Evolutionary conservation across 2,329 filamentous ascomycete genomes (phyloP).

Genomic region (Epichloe sp.): DNA sequence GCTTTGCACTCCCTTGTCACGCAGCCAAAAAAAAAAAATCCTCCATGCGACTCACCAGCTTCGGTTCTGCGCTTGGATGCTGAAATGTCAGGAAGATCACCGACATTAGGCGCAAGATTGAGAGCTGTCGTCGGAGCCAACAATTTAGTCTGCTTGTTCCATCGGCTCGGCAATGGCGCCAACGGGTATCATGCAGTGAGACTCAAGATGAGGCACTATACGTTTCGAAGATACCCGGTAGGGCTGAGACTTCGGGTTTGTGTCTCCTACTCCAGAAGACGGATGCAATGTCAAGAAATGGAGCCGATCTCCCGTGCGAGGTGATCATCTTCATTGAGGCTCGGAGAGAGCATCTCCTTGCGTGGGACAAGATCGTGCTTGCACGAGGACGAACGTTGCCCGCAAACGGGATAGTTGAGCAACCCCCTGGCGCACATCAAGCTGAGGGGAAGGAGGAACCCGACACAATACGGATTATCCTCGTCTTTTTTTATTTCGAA

Average conservation of each 20-base stretch:
- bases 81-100: no score
- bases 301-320: constrained; percentile 7
- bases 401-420: neutral
- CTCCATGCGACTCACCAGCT: neutral
- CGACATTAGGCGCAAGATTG: neutral
- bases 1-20: neutral
- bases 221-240: constrained; percentile 6
- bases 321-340: constrained; percentile 5
- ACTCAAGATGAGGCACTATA: constrained; percentile 7
- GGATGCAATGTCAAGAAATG: neutral
- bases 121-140: neutral
- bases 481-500: no score
- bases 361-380: constrained; percentile 7
- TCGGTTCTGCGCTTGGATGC: neutral
- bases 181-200: constrained; percentile 7
- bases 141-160: neutral
- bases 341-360: neutral
- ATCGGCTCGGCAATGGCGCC: constrained; percentile 3
- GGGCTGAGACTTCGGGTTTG: constrained; percentile 7
- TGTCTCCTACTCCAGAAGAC: constrained; percentile 1
- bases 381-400: neutral
- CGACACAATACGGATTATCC: neutral
- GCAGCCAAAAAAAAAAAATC: neutral
- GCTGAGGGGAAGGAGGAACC: neutral
- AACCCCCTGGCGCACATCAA: neutral